Evolutionary conservation across 495 filamentous ascomycete genomes (phyloP).

Genomic region (Hypoxylon intermedium): DNA sequence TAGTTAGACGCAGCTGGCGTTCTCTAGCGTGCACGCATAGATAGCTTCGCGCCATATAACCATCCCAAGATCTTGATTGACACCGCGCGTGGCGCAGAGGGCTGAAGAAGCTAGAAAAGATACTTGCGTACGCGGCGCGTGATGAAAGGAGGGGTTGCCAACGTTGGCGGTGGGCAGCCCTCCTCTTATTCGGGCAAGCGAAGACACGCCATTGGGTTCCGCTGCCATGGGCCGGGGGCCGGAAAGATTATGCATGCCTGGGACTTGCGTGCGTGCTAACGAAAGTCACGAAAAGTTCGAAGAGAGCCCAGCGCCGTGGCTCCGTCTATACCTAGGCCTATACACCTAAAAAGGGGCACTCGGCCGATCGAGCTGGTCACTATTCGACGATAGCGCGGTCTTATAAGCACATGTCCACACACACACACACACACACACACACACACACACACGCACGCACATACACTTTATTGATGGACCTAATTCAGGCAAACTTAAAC

Average conservation of each 20-base stretch:
- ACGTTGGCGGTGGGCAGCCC: conserved; percentile 20
- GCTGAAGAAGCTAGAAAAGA: conserved; percentile 26
- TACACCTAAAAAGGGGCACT: conserved; percentile 27
- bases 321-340: conserved; percentile 2
- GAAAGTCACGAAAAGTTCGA: conserved; percentile 19
- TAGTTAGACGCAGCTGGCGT: conserved; percentile 10
- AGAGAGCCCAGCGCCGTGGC: conserved; percentile 22
- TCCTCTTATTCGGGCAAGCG: conserved; percentile 35
- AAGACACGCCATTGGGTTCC: conserved; percentile 38
- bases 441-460: too few relatives aligned
- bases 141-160: conserved; percentile 27
- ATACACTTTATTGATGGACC: not conserved
- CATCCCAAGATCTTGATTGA: conserved; percentile 1
- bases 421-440: too few relatives aligned
- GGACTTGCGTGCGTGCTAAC: conserved; percentile 35
- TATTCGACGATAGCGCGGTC: not conserved
- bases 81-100: conserved; percentile 22
- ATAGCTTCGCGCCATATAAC: conserved; percentile 27
- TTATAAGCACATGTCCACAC: too few relatives aligned
- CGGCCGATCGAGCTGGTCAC: conserved; percentile 29
- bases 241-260: conserved; percentile 37
- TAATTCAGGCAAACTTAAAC: conserved; percentile 6
- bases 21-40: conserved; percentile 12
- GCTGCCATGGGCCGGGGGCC: conserved; percentile 35
- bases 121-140: conserved; percentile 3